Percentiles rank a stretch among this genome's conserved stretches.
Evolutionary conservation across 768 basidiomycete species (phyloP).

Genomic region (Trametes punicea): DNA sequence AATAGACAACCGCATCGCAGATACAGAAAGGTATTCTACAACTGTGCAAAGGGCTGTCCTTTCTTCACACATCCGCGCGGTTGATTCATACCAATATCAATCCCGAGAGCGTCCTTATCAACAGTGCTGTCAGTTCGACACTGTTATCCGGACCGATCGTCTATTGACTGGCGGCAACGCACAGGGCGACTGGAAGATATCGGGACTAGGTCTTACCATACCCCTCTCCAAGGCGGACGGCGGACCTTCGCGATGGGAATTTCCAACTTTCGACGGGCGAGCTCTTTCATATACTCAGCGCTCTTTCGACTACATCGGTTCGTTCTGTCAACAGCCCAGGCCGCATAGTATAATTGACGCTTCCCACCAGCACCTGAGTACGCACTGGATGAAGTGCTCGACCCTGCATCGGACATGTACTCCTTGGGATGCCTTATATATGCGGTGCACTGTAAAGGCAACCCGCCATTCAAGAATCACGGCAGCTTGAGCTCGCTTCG

Average conservation of each 20-base stretch:
- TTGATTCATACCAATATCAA: slow-evolving; percentile 89
- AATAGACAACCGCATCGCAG: slow-evolving; percentile 33
- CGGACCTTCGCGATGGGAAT: slow-evolving; percentile 79
- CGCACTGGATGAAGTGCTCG: slow-evolving; percentile 81
- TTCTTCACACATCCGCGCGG: slow-evolving; percentile 89
- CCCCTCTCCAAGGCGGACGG: slow-evolving; percentile 68
- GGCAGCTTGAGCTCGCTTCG: slow-evolving; percentile 68
- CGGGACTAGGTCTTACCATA: slow-evolving; percentile 85
- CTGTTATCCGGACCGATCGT: no score
- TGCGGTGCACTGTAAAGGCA: slow-evolving; percentile 86
- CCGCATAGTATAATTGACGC: neutral
- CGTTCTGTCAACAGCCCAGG: slow-evolving; percentile 13
- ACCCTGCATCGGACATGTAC: slow-evolving; percentile 90
- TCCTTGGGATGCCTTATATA: slow-evolving; percentile 89
- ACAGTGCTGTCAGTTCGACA: slow-evolving; percentile 64
- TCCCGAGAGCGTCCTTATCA: slow-evolving; percentile 86
- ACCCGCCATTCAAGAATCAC: slow-evolving; percentile 84
- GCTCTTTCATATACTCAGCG: slow-evolving; percentile 81
- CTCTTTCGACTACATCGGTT: slow-evolving; percentile 94
- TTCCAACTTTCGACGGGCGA: slow-evolving; percentile 81
- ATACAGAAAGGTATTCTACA: slow-evolving; percentile 97
- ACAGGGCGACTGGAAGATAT: slow-evolving; percentile 98
- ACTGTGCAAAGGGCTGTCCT: slow-evolving; percentile 83
- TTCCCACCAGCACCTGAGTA: slow-evolving; percentile 79
- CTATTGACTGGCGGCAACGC: neutral